phyloP scores from a whole-genome alignment of 1,139 yeast genomes.

The Hansenula sp. region DNA sequence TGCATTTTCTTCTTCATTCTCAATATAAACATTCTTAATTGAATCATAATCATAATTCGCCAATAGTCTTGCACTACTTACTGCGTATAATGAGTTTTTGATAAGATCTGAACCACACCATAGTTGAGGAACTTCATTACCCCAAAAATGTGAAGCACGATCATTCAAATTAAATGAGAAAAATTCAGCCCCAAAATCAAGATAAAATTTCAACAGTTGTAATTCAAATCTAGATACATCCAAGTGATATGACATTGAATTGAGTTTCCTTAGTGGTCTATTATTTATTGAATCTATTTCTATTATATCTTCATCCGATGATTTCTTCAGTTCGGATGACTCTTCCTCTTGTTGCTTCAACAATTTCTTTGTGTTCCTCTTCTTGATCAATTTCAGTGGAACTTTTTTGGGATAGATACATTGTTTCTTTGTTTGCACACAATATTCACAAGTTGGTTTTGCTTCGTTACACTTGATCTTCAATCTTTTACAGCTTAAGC shows the following conservation, averaged over 20 bases:
- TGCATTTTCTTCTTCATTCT: not conserved
- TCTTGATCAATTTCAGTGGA: not conserved
- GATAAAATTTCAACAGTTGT: conserved; percentile 1
- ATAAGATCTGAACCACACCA: conserved; percentile 10
- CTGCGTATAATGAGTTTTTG: not conserved
- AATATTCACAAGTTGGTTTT: conserved; percentile 60
- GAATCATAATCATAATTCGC: not conserved
- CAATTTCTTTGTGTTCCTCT: not conserved
- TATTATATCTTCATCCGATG: not conserved
- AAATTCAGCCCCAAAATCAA: conserved; percentile 18
- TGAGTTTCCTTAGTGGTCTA: not conserved
- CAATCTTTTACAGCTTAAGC: conserved; percentile 61
- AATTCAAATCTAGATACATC: conserved; percentile 4
- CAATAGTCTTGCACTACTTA: not conserved
- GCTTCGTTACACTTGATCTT: conserved; percentile 71
- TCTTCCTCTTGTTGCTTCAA: not conserved
- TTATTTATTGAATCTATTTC: not conserved
- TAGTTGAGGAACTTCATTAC: conserved; percentile 12
- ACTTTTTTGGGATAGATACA: conserved; percentile 3
- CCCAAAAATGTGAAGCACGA: conserved; percentile 12
- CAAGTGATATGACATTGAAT: conserved; percentile 3
- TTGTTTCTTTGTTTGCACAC: conserved; percentile 34
- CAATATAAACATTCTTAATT: not conserved
- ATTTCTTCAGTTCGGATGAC: too few relatives aligned
- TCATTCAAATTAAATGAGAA: conserved; percentile 12